phyloP scores from a whole-genome alignment of 257 asterid species.

The Capsicum baccatum region DNA sequence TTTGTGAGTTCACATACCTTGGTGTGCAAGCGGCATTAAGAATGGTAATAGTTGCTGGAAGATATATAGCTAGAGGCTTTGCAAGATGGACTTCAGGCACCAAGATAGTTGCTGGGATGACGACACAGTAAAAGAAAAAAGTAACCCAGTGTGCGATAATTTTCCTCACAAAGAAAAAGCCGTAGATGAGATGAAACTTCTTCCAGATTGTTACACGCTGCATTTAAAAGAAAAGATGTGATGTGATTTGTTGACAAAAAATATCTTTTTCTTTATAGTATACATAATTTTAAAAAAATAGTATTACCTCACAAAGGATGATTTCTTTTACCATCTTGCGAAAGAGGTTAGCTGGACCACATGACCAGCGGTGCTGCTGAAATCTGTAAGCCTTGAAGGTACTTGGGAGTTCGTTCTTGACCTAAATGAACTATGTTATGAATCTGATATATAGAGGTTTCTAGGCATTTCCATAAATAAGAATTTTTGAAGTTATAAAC shows the following conservation, averaged over 20 bases:
- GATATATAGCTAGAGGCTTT: slow-evolving; percentile 78
- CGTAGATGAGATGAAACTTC: slow-evolving; percentile 72
- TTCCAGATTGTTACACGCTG: slow-evolving; percentile 81
- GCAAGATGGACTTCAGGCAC: slow-evolving; percentile 84
- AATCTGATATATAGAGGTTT: slow-evolving; percentile 31
- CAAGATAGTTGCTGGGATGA: slow-evolving; percentile 80
- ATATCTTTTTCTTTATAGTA: background rate
- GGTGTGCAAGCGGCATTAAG: slow-evolving; percentile 79
- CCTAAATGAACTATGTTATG: slow-evolving; percentile 52
- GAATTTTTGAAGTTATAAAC: slow-evolving; percentile 34
- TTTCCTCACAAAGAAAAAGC: slow-evolving; percentile 91
- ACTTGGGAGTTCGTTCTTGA: slow-evolving; percentile 87
- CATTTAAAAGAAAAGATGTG: slow-evolving; percentile 37
- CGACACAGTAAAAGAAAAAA: slow-evolving; percentile 85
- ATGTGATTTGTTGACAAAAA: slow-evolving; percentile 26
- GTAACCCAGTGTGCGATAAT: slow-evolving; percentile 93
- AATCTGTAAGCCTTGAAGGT: slow-evolving; percentile 83
- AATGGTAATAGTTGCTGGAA: slow-evolving; percentile 82
- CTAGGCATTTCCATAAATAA: slow-evolving; percentile 30
- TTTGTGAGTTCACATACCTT: slow-evolving; percentile 50
- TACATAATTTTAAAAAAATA: slow-evolving; percentile 6
- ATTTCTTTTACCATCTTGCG: slow-evolving; percentile 78
- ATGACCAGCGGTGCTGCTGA: slow-evolving; percentile 95
- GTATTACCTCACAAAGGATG: slow-evolving; percentile 59
- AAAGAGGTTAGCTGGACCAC: slow-evolving; percentile 90